Evolutionary conservation across 176 grass and related monocot genomes (phyloP).

Genomic region (Lolium rigidum): DNA sequence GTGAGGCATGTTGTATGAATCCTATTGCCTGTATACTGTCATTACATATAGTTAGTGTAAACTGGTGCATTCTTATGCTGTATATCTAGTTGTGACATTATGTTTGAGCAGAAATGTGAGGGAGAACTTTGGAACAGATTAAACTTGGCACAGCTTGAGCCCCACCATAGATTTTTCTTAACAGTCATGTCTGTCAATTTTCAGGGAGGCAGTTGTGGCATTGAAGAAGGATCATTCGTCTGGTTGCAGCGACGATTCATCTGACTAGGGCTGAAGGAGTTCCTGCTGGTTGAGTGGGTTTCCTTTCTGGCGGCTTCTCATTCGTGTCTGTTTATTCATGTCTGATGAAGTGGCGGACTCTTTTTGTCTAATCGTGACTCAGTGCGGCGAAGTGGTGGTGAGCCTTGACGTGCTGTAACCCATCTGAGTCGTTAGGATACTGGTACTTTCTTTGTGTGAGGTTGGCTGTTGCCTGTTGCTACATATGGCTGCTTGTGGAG

Average conservation of each 20-base stretch:
- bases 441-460: not conserved
- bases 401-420: not conserved
- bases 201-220: conserved; percentile 41
- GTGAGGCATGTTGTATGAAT: not conserved
- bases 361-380: not conserved
- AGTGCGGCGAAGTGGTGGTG: not conserved
- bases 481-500: not conserved
- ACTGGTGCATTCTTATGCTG: not conserved
- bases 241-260: not conserved
- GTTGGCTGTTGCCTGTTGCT: not conserved
- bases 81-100: not conserved
- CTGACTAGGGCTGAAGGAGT: not conserved
- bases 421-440: not conserved
- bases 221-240: conserved; percentile 14
- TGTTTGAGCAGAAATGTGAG: not conserved
- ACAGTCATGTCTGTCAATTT: not conserved
- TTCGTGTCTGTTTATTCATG: not conserved
- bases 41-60: not conserved
- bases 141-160: not conserved
- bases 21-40: not conserved
- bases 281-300: not conserved
- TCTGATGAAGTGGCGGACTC: not conserved
- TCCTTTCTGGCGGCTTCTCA: not conserved
- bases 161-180: not conserved
- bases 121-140: not conserved